Evolutionary conservation across 2,329 filamentous ascomycete genomes (phyloP).

Genomic region (Xylariaceae sp.): DNA sequence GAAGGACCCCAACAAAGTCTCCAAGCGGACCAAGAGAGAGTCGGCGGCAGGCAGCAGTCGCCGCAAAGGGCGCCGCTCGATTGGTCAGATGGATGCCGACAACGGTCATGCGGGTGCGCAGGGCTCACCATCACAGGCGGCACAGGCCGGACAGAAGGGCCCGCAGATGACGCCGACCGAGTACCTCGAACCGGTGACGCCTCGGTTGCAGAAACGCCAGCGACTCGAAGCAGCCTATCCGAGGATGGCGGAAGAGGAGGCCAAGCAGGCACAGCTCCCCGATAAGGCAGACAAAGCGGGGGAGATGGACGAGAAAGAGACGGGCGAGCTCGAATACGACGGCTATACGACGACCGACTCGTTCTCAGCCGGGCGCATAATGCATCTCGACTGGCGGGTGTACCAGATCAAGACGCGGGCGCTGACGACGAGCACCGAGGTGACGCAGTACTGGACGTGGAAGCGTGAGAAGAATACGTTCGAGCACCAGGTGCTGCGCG

Average conservation of each 20-base stretch:
- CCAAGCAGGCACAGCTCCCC: constrained; percentile 1
- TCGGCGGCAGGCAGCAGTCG: constrained; percentile 8
- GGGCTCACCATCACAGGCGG: neutral
- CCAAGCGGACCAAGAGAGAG: constrained; percentile 20
- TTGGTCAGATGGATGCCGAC: constrained; percentile 23
- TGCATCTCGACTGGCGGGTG: constrained; percentile 42
- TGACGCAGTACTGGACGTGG: constrained; percentile 52
- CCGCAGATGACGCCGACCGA: constrained; percentile 10
- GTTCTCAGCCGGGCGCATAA: constrained; percentile 36
- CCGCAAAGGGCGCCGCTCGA: constrained; percentile 22
- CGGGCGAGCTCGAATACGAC: constrained; percentile 34
- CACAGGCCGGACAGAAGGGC: constrained; percentile 5
- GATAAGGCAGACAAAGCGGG: constrained; percentile 5
- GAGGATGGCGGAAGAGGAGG: neutral
- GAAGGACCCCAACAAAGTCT: constrained; percentile 26
- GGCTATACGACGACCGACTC: constrained; percentile 48
- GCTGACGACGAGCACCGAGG: constrained; percentile 36
- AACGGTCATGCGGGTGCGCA: constrained; percentile 10
- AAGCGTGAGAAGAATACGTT: constrained; percentile 31
- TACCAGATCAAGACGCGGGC: constrained; percentile 42
- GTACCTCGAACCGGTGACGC: constrained; percentile 21
- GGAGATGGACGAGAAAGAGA: constrained; percentile 11
- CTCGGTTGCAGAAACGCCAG: constrained; percentile 23
- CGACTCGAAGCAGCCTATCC: constrained; percentile 15
- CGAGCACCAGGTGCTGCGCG: constrained; percentile 47